phyloP scores from a whole-genome alignment of 2,329 filamentous ascomycete species.

The Pestalotiopsis sp. region DNA sequence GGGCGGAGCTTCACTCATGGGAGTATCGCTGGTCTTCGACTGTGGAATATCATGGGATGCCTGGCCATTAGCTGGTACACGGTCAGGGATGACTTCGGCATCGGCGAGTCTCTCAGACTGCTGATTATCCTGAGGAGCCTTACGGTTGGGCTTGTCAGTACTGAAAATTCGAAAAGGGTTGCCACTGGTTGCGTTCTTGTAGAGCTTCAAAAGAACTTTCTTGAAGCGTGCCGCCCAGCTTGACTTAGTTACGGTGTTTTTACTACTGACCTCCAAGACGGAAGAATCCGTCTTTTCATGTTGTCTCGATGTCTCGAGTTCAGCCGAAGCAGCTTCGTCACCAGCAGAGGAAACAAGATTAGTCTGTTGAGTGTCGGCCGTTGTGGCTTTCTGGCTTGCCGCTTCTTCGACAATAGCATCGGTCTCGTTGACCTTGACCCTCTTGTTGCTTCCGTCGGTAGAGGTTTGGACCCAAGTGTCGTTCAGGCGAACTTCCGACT shows the following conservation, averaged over 20 bases:
- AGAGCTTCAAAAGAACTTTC: slow-evolving; percentile 8
- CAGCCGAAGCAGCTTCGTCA: not conserved
- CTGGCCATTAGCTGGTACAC: not conserved
- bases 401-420: slow-evolving; percentile 6
- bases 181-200: not conserved
- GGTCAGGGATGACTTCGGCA: not conserved
- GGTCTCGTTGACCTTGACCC: slow-evolving; percentile 35
- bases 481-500: slow-evolving; percentile 29
- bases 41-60: not conserved
- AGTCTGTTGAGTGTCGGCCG: slow-evolving; percentile 2
- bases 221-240: not conserved
- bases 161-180: not conserved
- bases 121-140: not conserved
- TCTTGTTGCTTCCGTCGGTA: slow-evolving; percentile 40
- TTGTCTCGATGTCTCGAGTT: not conserved
- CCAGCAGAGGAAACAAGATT: not conserved
- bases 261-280: slow-evolving; percentile 1
- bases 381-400: not conserved
- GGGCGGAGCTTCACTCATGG: not conserved
- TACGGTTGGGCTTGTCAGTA: not conserved
- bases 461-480: slow-evolving; percentile 43
- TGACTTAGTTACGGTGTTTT: not conserved
- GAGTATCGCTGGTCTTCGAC: not conserved
- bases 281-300: not conserved
- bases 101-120: not conserved